Evolutionary conservation across 768 basidiomycete genomes (phyloP), one percentile per base, ranked within the genome.

Genomic region (Mycena floridula): DNA sequence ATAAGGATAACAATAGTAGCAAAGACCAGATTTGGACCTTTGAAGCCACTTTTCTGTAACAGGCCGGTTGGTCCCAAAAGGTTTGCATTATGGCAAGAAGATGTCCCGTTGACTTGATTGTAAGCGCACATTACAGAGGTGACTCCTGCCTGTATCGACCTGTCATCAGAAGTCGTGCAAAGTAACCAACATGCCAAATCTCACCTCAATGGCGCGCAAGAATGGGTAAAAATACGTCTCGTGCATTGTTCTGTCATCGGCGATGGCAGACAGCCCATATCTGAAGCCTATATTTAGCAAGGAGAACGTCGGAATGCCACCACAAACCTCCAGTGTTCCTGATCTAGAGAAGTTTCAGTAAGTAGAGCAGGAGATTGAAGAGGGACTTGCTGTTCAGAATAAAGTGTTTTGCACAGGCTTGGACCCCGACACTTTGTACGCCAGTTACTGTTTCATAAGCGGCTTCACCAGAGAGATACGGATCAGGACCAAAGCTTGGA

Each of bases 391-490:
- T 76, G 42, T 76, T 73, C 16, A 64, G 67, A 9, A 70, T 57
- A 30, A 72, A 63, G 52, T 79, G 79, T 46, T 81, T 81, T 1
- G 73, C 71, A 44, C 73, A 76, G 0, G 81, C 79, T 50, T 76
- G 74, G 15, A 83, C 79, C 12, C 81, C 81, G 28, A 70, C 65
- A 50, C 68, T 70, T 51, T 85, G 82, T 8, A 82, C 68, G 1
- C 82, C 81, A 3, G 66, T 59, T 40, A 84, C 70, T 0, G 79
- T 81, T 54, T 79, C 72, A 47, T 72, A 78, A 0, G 77, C 73
- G 11, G 70, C 77, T 60, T 79, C 79, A 5, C 82, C 82, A 41
- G 68, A 69, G 7, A 85, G 67, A 54, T 77, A 84, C 1, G 82
- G 82, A 59, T 85, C 82, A 3, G 72, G 76, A 23, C 80, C 73